phyloP scores from a whole-genome alignment of 2,329 filamentous ascomycete species.

The Sarocladiaceae sp. region DNA sequence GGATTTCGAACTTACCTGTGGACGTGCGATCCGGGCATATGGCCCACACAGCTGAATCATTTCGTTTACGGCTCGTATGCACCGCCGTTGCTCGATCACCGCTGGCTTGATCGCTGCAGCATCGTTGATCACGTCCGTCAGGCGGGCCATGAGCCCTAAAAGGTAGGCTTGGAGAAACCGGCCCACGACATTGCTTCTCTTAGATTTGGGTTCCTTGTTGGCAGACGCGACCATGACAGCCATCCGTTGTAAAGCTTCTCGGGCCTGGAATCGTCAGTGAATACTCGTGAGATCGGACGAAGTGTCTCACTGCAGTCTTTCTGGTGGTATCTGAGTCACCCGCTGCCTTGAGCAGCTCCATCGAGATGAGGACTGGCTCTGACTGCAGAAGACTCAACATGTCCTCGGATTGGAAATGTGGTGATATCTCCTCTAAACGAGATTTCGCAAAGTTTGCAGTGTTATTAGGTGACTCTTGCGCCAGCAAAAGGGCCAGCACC shows the following conservation, averaged over 20 bases:
- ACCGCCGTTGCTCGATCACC: constrained; percentile 67
- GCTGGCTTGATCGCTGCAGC: constrained; percentile 46
- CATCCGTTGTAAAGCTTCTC: constrained; percentile 44
- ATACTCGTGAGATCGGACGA: not conserved
- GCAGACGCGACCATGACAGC: constrained; percentile 34
- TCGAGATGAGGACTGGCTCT: constrained; percentile 70
- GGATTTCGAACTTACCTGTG: constrained; percentile 59
- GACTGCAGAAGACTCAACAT: constrained; percentile 67
- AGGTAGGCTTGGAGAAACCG: constrained; percentile 79
- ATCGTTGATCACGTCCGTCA: constrained; percentile 77
- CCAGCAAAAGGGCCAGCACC: constrained; percentile 55
- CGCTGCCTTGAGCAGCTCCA: constrained; percentile 77
- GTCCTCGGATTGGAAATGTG: constrained; percentile 62
- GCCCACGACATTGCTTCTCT: constrained; percentile 56
- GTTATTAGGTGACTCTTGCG: constrained; percentile 38
- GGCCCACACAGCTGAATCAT: constrained; percentile 75
- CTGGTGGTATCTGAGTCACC: constrained; percentile 61
- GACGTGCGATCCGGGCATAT: constrained; percentile 73
- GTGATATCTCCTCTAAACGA: constrained; percentile 63
- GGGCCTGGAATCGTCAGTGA: constrained; percentile 21
- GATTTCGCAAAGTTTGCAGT: constrained; percentile 60
- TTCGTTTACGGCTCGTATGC: constrained; percentile 79
- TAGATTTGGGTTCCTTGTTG: constrained; percentile 39
- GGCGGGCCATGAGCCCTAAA: constrained; percentile 78
- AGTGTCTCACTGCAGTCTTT: constrained; percentile 46